Percentiles rank a stretch among this genome's conserved stretches.
phyloP scores from a whole-genome alignment of 768 basidiomycete species.

The Lentinula aciculospora region DNA sequence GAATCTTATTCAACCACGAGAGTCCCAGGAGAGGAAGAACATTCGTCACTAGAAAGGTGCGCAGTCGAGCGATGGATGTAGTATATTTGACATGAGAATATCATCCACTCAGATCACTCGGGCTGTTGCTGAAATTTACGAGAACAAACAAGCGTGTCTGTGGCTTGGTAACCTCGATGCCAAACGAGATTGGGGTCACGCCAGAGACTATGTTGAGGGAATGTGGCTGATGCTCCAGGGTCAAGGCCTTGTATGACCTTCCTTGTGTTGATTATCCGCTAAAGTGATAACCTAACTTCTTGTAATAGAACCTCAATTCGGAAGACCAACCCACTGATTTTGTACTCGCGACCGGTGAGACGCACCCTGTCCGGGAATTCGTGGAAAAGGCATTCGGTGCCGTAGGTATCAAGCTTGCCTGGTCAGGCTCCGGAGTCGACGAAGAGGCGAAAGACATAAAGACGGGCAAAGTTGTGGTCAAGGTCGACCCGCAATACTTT shows the following conservation, averaged over 20 bases:
- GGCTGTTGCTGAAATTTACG: constrained; percentile 86
- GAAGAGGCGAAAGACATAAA: constrained; percentile 74
- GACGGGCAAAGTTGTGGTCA: constrained; percentile 70
- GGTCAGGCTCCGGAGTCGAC: constrained; percentile 71
- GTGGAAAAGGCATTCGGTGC: constrained; percentile 81
- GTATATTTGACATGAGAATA: neutral
- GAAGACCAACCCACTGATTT: constrained; percentile 71
- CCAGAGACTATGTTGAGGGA: constrained; percentile 90
- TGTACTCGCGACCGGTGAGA: constrained; percentile 94
- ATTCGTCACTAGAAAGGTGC: constrained; percentile 85
- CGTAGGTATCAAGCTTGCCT: constrained; percentile 69
- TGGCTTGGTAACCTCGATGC: constrained; percentile 95
- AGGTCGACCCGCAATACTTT: constrained; percentile 87
- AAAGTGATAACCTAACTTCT: neutral
- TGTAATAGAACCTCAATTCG: neutral
- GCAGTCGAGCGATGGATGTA: neutral
- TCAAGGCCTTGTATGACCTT: neutral
- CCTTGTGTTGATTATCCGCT: neutral
- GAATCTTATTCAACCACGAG: constrained; percentile 98
- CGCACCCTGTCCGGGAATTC: constrained; percentile 89
- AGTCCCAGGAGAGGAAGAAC: constrained; percentile 92
- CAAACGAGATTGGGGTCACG: constrained; percentile 97
- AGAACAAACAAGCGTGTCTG: constrained; percentile 85
- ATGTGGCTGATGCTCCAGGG: constrained; percentile 99
- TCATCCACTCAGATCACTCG: constrained; percentile 53